Evolutionary conservation across 2,329 filamentous ascomycete species (phyloP), one percentile per base, ranked within the genome.

Genomic region (Phialophora tarda): DNA sequence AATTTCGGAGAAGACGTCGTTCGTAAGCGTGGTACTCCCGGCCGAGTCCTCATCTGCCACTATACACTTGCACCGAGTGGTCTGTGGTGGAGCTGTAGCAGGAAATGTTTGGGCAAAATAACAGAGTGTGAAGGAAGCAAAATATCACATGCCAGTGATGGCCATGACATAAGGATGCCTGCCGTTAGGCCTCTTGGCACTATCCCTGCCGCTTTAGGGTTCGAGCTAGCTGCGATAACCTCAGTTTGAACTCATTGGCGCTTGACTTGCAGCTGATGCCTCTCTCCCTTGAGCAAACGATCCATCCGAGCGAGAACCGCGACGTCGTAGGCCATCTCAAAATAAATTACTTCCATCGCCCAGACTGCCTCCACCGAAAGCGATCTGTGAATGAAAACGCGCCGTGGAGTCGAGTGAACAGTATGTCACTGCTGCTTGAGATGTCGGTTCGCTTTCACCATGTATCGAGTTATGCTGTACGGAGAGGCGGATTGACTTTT

Each of bases 61-160:
- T 53, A 23, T 24, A 26, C 48, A 26, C 21, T 14, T 24, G 48
- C 48, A 53, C 23, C 48, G 21, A 53, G 23, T 24, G 48, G 23
- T 5, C n/a, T 23, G 26, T 26, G 8, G 48, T 24, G 23, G 48
- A 23, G 23, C 5, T 4, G 51, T 10, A 55, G 51, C 24, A 55
- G 51, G 1, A 55, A 34, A 34, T 55, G 53, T 24, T n/a, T 55
- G 24, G 26, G n/a, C 32, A 55, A 21, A 32, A 11, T 55, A 10
- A 30, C 14, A 11, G 2, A 24, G 53, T 28, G 53, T 12, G 28
- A 17, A 14, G 28, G 21, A 24, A 28, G 23, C 48, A 30, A 30
- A 55, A 55, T 55, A 21, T 55, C 53, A 55, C 53, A 55, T 55
- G 53, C 26, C 50, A 53, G 26, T 28, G 23, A 28, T 1, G 24